These are phyloP conservation scores for Prunus mume DNA, from an alignment of 306 rosid species.

Conservation along the genomic window DNA sequence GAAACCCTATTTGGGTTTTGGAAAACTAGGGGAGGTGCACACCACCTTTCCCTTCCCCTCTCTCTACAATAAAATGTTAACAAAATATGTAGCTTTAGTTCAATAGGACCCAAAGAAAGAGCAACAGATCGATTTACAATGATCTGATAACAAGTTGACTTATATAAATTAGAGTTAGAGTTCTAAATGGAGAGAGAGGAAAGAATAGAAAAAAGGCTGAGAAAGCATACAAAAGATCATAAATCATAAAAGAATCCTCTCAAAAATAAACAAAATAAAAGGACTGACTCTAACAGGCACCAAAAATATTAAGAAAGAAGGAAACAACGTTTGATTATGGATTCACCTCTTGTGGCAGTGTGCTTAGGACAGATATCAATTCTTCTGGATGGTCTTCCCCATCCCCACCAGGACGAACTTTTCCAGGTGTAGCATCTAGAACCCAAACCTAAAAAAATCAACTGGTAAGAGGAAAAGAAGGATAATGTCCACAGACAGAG, in stretches of 20 bases:
- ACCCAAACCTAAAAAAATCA: conserved; percentile 66
- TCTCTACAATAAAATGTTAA: background rate
- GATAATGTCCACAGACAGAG: background rate
- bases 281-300: background rate
- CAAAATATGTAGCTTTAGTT: background rate
- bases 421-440: conserved; percentile 94
- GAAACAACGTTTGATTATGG: conserved; percentile 14
- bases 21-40: background rate
- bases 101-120: background rate
- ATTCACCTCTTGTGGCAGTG: conserved; percentile 73
- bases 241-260: too few species aligned
- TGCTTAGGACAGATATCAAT: conserved; percentile 69
- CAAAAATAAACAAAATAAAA: background rate
- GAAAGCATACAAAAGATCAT: background rate
- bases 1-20: background rate
- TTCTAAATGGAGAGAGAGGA: background rate
- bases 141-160: background rate
- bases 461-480: background rate
- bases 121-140: background rate
- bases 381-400: conserved; percentile 97
- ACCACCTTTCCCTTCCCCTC: background rate
- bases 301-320: background rate
- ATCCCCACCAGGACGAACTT: conserved; percentile 80
- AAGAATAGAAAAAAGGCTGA: background rate
- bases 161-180: background rate